Conservation (phyloP, 192 early-diverging fungal genomes). For the Haplosporangium gracile region DNA sequence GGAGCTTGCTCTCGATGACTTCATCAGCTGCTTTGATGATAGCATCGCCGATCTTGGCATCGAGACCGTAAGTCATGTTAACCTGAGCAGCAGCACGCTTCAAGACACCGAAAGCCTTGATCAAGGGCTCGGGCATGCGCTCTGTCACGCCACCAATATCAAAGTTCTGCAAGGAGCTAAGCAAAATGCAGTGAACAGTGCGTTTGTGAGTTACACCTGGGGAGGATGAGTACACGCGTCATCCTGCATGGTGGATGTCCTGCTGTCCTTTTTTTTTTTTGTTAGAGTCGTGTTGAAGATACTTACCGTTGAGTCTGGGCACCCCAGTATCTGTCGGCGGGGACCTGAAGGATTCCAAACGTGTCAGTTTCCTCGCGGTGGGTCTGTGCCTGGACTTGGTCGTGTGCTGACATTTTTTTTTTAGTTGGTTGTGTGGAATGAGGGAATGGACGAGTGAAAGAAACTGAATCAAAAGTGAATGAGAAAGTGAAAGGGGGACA, state of each 20-base stretch:
- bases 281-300: not conserved
- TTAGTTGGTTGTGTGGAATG: not conserved
- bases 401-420: not conserved
- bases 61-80: conserved; percentile 90
- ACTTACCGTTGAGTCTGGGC: conserved; percentile 91
- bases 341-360: conserved; percentile 94
- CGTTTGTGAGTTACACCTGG: not conserved
- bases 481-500: not conserved
- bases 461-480: not conserved
- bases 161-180: conserved; percentile 93
- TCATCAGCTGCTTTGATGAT: conserved; percentile 91
- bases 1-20: conserved; percentile 90
- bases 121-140: conserved; percentile 95
- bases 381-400: conserved; percentile 57
- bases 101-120: conserved; percentile 92
- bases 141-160: conserved; percentile 93
- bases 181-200: not conserved
- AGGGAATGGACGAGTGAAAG: not conserved
- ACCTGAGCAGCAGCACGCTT: conserved; percentile 96
- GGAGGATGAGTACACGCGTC: too few species aligned
- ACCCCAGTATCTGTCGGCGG: conserved; percentile 96
- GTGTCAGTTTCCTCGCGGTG: conserved; percentile 84
- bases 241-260: not conserved
- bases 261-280: not conserved
- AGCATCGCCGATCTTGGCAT: conserved; percentile 83